A percentile compares a stretch with the other conserved stretches of the same genome.
phyloP scores from a whole-genome alignment of 306 rosid species.

The Abrus pulchellus region DNA sequence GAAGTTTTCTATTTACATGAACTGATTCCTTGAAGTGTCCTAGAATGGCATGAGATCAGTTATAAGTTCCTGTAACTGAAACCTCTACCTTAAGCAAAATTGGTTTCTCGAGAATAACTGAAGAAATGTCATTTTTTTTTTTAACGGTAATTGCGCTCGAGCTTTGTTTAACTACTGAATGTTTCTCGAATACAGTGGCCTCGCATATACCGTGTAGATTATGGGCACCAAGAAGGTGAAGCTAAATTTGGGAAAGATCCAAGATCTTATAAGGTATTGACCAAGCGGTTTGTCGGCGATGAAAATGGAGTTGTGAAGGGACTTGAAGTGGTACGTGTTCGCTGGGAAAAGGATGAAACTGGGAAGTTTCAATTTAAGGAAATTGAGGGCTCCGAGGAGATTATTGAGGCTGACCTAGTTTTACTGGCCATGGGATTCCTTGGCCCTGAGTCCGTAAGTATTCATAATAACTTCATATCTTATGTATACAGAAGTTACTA shows the following conservation, averaged over 20 bases:
- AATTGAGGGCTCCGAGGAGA: conserved; percentile 91
- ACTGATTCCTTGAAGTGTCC: background rate
- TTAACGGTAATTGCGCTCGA: background rate
- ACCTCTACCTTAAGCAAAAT: background rate
- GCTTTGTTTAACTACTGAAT: conserved; percentile 19
- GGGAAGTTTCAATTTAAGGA: conserved; percentile 89
- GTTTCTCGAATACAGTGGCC: conserved; percentile 84
- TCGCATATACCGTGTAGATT: conserved; percentile 87
- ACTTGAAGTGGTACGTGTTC: conserved; percentile 78
- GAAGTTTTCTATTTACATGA: background rate
- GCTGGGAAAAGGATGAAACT: conserved; percentile 88
- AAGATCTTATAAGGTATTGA: conserved; percentile 87
- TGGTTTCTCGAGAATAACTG: background rate
- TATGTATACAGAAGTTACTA: background rate
- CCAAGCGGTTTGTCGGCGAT: conserved; percentile 92
- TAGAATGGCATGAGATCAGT: too few relatives aligned
- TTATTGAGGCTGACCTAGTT: conserved; percentile 82
- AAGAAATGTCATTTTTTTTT: background rate
- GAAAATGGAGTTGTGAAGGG: conserved; percentile 83
- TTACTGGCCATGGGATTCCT: conserved; percentile 98
- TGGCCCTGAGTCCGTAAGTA: conserved; percentile 93
- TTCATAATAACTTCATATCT: conserved; percentile 17
- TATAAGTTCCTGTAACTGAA: background rate
- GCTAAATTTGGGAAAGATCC: conserved; percentile 95
- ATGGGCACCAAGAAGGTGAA: conserved; percentile 96